Base-by-base conservation (phyloP, 139 green algal genomes). In the Axilococcus clingmanii region DNA sequence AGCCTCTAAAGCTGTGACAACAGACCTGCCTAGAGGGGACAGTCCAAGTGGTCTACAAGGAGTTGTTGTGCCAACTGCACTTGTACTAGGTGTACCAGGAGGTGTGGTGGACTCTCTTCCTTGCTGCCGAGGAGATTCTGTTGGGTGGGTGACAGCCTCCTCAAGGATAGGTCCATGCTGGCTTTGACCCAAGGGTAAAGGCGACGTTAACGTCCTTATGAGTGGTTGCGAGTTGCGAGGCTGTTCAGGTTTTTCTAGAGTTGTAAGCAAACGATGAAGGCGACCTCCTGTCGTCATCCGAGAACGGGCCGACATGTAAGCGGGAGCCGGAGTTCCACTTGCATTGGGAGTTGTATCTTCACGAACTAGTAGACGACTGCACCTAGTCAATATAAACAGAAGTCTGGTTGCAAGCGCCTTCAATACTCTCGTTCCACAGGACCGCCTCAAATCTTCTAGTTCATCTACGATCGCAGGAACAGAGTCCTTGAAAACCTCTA, bases 321-420 rank as follows among this genome's bases (percentile, higher is more conserved):
- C 9, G 9, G 9, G 9, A 20, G 44, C 44, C 7, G 44, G 25
- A 8, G 44, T 51, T 31, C 44, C 44, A 23, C 25, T 27, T 41
- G n/a, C 52, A 20, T 24, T 22, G 23, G 58, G 65, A 41, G 46
- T 63, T 20, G 42, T 16, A 12, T 76, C 59, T 57, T 77, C 69
- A 5, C 69, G 74, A 28, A 81, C 58, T 7, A 89, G 57, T 28
- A 89, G 61, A 14, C 80, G 71, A 34, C 63, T 81, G 57, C 78
- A 85, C 3, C 76, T 61, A 8, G 79, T 83, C 1, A 89, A 61
- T 47, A 87, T 87, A 65, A 89, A 87, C 23, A 89, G 66, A 57
- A 89, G 57, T 24, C 75, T 68, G 2, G 78, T 87, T 50, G 75
- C 68, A 44, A 78, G 59, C 4, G 36, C 30, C 40, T 70, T 67